These are phyloP conservation scores for Suhomyces bolitotheri DNA, from an alignment of 1,139 yeast genomes.

Conservation along the genomic window DNA sequence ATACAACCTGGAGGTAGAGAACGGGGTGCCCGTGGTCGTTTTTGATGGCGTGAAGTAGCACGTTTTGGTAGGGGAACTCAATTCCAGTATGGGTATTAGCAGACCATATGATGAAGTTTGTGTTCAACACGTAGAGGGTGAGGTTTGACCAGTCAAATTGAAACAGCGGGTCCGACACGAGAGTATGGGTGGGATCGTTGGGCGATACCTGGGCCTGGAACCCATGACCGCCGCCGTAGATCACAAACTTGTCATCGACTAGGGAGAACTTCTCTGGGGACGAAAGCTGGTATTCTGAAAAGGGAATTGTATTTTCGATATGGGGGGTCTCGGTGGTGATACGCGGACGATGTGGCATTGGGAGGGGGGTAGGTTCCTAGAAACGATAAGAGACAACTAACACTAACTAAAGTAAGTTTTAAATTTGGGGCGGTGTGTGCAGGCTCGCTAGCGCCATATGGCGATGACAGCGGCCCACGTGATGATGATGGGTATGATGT, in stretches of 20 bases:
- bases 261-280: constrained; percentile 43
- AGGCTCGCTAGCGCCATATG: constrained; percentile 1
- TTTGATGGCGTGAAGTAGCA: constrained; percentile 42
- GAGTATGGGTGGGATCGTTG: constrained; percentile 19
- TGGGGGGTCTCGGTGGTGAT: constrained; percentile 39
- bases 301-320: constrained; percentile 44
- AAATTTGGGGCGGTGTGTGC: too few species aligned
- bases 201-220: constrained; percentile 19
- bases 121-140: constrained; percentile 41
- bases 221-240: constrained; percentile 41
- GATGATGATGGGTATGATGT: too few species aligned
- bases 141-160: constrained; percentile 18
- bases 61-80: constrained; percentile 41
- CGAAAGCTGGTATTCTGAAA: constrained; percentile 34
- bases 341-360: constrained; percentile 13
- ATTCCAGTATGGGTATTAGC: constrained; percentile 30
- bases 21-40: constrained; percentile 12
- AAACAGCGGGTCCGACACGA: constrained; percentile 16
- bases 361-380: constrained; percentile 1
- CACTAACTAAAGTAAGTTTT: too few species aligned
- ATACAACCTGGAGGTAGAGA: constrained; percentile 37
- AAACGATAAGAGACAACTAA: constrained; percentile 1
- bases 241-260: constrained; percentile 43
- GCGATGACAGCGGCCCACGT: too few species aligned
- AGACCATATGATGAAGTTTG: constrained; percentile 41